phyloP scores from a whole-genome alignment of 2,329 filamentous ascomycete genomes.

The Fusarium nurragi region DNA sequence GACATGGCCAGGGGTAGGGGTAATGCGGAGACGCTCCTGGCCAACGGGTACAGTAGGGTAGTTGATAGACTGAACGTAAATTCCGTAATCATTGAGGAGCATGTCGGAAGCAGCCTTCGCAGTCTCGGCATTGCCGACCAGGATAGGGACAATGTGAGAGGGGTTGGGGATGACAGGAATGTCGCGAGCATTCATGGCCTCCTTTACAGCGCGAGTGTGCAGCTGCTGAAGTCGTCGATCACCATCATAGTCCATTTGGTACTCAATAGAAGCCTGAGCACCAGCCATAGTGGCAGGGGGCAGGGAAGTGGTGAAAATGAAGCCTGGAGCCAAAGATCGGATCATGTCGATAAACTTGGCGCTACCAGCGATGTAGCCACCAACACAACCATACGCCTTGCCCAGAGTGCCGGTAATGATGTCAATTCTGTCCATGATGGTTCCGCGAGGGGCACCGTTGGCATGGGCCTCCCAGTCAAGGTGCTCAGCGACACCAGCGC shows the following conservation, averaged over 20 bases:
- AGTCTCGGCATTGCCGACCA: slow-evolving; percentile 92
- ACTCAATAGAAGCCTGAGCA: slow-evolving; percentile 89
- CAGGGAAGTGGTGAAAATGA: slow-evolving; percentile 98
- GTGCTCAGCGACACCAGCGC: slow-evolving; percentile 96
- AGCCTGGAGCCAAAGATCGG: slow-evolving; percentile 92
- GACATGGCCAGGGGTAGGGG: slow-evolving; percentile 91
- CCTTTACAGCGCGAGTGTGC: slow-evolving; percentile 94
- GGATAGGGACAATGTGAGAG: slow-evolving; percentile 91
- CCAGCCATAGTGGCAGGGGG: slow-evolving; percentile 98
- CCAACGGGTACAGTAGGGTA: slow-evolving; percentile 97
- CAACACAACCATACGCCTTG: slow-evolving; percentile 97
- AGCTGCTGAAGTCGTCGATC: slow-evolving; percentile 94
- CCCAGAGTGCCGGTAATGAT: slow-evolving; percentile 98
- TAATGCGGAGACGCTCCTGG: slow-evolving; percentile 96
- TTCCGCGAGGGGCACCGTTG: slow-evolving; percentile 78
- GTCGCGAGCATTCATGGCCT: slow-evolving; percentile 77
- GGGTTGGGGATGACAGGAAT: slow-evolving; percentile 99
- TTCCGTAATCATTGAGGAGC: slow-evolving; percentile 86
- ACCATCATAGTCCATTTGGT: slow-evolving; percentile 85
- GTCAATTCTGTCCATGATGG: slow-evolving; percentile 93
- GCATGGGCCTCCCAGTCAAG: slow-evolving; percentile 91
- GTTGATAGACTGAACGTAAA: slow-evolving; percentile 99
- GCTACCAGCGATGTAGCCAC: slow-evolving; percentile 95
- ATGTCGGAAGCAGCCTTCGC: slow-evolving; percentile 93
- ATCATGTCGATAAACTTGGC: slow-evolving; percentile 89